Base-by-base conservation (phyloP, 139 green algal species). In the Auxenochlorella protothecoides region DNA sequence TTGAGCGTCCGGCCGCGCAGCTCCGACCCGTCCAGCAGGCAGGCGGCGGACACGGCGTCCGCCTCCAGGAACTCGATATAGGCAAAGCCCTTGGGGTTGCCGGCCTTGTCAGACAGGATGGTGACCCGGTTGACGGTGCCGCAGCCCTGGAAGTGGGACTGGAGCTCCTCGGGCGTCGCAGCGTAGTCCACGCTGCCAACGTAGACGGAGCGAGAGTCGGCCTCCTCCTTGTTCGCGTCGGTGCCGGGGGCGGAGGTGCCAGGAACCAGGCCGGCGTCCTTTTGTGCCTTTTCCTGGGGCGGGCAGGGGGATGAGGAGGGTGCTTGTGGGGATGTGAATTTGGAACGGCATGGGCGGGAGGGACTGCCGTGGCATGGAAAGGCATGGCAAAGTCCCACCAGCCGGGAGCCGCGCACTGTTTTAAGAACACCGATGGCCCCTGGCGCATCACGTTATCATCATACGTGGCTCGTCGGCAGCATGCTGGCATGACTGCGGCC, bases 61-160 rank as follows among this genome's bases (percentile, higher is more conserved):
- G 86, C 79, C 78, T 98, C 93, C 53, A 97, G 60, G 72, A 99
- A 99, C 88, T 99, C 94, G 8, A 99, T 81, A 79, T 98, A 99
- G 5, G 94, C 94, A 85, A 90, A 99, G 51, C 87, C 90, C 89
- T 98, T 98, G 9, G 94, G 88, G 60, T 91, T 92, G 59, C 93
- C 94, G 66, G 87, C 89, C 70, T 89, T 91, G 85, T 99, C 94
- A 3, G 92, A 96, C 4, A 98, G 82, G 57, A 99, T 98, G 60
- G 94, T 99, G 14, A 99, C 94, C 6, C 94, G 88, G 81, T 99
- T 98, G 53, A 99, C 94, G 2, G 93, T 97, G 16, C 94, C 94
- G 77, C 94, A 99, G 15, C 74, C 76, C 85, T 96, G 80, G 68
- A 93, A 86, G 77, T 89, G 86, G 60, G 71, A 71, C 69, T 73